Evolutionary conservation across 2,329 filamentous ascomycete genomes (phyloP), one percentile per base, ranked within the genome.

Genomic region (Spiromastix sp.): DNA sequence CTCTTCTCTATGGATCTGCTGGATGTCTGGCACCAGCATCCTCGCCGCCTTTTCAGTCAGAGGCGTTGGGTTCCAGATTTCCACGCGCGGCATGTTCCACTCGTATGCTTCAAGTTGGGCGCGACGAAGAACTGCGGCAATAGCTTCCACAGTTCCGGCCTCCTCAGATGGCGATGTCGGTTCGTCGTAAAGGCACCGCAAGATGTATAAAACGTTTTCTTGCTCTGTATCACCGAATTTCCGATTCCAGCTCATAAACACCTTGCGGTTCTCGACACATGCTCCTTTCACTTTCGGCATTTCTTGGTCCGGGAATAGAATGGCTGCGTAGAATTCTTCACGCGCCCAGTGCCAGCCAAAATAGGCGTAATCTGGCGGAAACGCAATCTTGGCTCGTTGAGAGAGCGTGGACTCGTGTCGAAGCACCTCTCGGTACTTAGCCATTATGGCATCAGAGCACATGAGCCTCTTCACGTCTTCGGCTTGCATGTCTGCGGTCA

Each of bases 51-150:
- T 52, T 32, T 64, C 43, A 17, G 77, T 54, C 42, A 68, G 48
- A 5, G 72, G 63, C 3, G 71, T 71, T 0, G 87, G 86, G 52
- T 91, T 93, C 89, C 89, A 96, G 34, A 89, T 65, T 54, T 86
- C 72, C 3, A 94, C 74, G 30, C 74, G 69, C 26, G 69, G 66
- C 61, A 85, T 75, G 29, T 72, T 64, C 81, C 84, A 93, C 38
- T 74, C 66, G 3, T 66, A 60, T 2, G 87, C 87, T 57, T 93
- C 77, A 6, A 60, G 60, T 49, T 80, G 76, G 4, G 85, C 86
- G 29, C 77, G 64, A 27, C 63, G 58, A 29, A 93, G 54, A 17
- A 94, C 68, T 2, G 72, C 71, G 24, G 68, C 66, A 40, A 93
- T 67, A 1, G 67, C 67, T 22, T 59, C 63, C 0, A 71, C 69